These are phyloP conservation scores for Apostasia shenzhenica DNA, from an alignment of 106 monocot species.

Conservation along the genomic window DNA sequence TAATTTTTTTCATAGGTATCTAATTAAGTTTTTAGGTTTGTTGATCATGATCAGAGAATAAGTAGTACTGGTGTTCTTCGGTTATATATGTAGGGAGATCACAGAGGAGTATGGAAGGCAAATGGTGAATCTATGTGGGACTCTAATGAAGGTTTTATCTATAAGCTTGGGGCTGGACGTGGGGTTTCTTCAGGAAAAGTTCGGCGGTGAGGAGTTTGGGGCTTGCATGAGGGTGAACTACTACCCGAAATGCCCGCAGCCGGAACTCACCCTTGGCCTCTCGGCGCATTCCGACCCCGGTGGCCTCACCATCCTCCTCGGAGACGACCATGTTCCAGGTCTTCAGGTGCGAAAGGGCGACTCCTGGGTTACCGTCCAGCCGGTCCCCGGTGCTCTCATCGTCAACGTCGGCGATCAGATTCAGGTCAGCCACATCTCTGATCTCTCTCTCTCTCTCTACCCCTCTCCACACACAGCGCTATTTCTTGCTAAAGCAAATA, in stretches of 20 bases:
- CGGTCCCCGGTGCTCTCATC: slow-evolving; percentile 36
- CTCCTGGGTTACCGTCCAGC: slow-evolving; percentile 46
- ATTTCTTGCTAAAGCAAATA: background rate
- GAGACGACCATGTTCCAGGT: slow-evolving; percentile 42
- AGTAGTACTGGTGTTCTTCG: background rate
- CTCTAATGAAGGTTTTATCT: slow-evolving; percentile 50
- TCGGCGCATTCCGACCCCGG: slow-evolving; percentile 72
- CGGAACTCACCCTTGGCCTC: slow-evolving; percentile 60
- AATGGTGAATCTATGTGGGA: slow-evolving; percentile 23
- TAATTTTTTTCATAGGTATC: background rate
- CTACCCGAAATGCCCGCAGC: slow-evolving; percentile 77
- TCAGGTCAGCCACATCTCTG: slow-evolving; percentile 23
- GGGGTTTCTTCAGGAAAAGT: slow-evolving; percentile 17
- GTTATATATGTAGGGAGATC: slow-evolving; percentile 18
- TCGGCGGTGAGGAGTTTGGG: slow-evolving; percentile 36
- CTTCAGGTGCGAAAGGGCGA: slow-evolving; percentile 46
- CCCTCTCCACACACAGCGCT: background rate
- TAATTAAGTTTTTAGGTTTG: background rate
- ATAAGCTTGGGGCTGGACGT: slow-evolving; percentile 34
- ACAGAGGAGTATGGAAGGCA: slow-evolving; percentile 46
- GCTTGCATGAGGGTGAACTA: slow-evolving; percentile 45
- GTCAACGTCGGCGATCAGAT: slow-evolving; percentile 64
- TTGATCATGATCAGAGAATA: too few species aligned
- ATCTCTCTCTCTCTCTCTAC: background rate
- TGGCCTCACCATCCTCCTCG: slow-evolving; percentile 46